phyloP scores from a whole-genome alignment of 2,329 filamentous ascomycete species.

The Penicillium digitatum region DNA sequence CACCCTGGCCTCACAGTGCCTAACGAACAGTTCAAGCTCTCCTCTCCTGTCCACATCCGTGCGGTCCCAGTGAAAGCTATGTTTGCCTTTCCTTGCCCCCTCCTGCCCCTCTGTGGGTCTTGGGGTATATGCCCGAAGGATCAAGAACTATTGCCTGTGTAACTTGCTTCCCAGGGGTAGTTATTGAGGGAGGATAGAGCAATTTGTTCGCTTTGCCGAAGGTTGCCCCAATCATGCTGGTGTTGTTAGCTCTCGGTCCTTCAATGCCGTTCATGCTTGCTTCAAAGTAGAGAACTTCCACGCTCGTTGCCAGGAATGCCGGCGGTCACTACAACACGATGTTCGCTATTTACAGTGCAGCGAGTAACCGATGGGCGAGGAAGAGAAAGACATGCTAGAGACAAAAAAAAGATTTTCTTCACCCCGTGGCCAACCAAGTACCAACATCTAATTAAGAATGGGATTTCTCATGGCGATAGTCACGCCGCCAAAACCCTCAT shows the following conservation, averaged over 20 bases:
- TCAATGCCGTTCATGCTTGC: not conserved
- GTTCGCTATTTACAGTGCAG: too few species aligned
- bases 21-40: not conserved
- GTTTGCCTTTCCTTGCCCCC: not conserved
- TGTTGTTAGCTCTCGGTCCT: not conserved
- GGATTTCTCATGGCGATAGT: not conserved
- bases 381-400: not conserved
- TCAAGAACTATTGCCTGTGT: not conserved
- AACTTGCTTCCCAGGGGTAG: slow-evolving; percentile 1
- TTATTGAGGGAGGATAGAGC: not conserved
- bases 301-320: not conserved
- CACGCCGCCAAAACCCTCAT: slow-evolving; percentile 4
- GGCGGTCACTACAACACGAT: too few species aligned
- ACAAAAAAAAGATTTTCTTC: not conserved
- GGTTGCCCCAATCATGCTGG: too few species aligned
- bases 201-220: not conserved
- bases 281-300: not conserved
- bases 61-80: not conserved
- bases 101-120: not conserved
- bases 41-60: not conserved
- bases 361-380: too few species aligned
- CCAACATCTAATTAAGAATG: not conserved
- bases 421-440: not conserved
- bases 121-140: not conserved
- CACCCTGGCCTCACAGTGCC: not conserved